Conservation (phyloP, 2,329 filamentous ascomycete genomes). For the Cladosporium phlei region DNA sequence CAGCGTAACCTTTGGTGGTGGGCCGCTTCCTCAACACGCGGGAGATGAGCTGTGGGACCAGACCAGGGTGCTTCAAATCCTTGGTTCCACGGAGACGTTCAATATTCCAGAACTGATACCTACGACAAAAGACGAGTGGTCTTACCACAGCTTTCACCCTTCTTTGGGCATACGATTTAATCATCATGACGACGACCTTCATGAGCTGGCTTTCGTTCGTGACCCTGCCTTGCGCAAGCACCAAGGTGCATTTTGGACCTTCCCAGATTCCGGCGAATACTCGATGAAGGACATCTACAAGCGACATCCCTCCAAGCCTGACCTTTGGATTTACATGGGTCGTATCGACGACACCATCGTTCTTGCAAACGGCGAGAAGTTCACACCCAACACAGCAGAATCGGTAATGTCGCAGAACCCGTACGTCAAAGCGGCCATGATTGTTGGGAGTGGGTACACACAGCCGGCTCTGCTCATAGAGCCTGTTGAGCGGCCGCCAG, state of each 20-base stretch:
- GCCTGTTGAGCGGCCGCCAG: conserved; percentile 20
- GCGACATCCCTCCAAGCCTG: conserved; percentile 25
- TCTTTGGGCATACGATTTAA: conserved; percentile 8
- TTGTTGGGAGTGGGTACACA: conserved; percentile 30
- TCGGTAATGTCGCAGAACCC: conserved; percentile 19
- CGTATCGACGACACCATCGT: conserved; percentile 30
- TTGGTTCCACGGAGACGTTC: conserved; percentile 16
- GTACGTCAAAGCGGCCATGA: conserved; percentile 28
- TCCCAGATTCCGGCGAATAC: conserved; percentile 29
- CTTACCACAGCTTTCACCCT: conserved; percentile 13
- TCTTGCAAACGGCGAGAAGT: conserved; percentile 30
- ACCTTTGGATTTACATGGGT: conserved; percentile 25
- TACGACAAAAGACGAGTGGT: conserved; percentile 12
- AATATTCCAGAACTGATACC: conserved; percentile 16
- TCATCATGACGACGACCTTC: background rate
- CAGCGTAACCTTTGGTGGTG: conserved; percentile 15
- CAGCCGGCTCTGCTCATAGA: conserved; percentile 32
- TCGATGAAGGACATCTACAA: conserved; percentile 28
- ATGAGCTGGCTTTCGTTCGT: conserved; percentile 11
- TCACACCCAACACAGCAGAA: conserved; percentile 24
- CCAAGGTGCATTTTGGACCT: conserved; percentile 28
- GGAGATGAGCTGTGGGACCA: conserved; percentile 12
- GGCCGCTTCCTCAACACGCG: conserved; percentile 9
- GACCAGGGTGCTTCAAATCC: conserved; percentile 10
- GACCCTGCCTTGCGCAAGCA: conserved; percentile 16